Percentiles rank a stretch among this genome's conserved stretches.
phyloP scores from a whole-genome alignment of 2,329 filamentous ascomycete species.

The Hypoxylon sp. region DNA sequence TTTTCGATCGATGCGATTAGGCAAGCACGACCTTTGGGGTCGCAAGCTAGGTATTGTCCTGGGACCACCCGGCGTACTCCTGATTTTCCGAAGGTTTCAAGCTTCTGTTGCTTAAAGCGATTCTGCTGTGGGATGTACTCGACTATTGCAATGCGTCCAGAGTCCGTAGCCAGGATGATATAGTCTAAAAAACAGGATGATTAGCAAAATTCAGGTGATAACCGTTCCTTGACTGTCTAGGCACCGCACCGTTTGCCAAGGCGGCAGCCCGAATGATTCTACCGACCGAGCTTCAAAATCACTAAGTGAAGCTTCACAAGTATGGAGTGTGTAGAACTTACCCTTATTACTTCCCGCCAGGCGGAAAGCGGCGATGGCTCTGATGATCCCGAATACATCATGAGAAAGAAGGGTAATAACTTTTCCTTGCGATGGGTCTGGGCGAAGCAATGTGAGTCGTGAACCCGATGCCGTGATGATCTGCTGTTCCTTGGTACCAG shows the following conservation, averaged over 20 bases:
- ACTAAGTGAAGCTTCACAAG: conserved; percentile 75
- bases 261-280: conserved; percentile 55
- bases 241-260: conserved; percentile 49
- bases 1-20: conserved; percentile 96
- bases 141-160: conserved; percentile 92
- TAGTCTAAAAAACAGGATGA: conserved; percentile 76
- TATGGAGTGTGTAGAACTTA: conserved; percentile 69
- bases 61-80: conserved; percentile 93
- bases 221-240: conserved; percentile 41
- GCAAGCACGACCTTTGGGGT: conserved; percentile 95
- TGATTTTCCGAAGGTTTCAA: conserved; percentile 98
- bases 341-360: conserved; percentile 96
- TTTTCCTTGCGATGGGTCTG: conserved; percentile 87
- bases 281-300: conserved; percentile 75
- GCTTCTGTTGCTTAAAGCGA: conserved; percentile 87
- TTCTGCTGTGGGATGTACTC: conserved; percentile 92
- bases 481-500: conserved; percentile 96
- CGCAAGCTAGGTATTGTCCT: conserved; percentile 94
- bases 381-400: conserved; percentile 96
- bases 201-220: conserved; percentile 42
- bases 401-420: conserved; percentile 89
- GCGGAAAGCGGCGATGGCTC: conserved; percentile 88
- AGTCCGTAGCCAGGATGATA: conserved; percentile 95
- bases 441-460: conserved; percentile 87
- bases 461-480: conserved; percentile 95